phyloP scores from a whole-genome alignment of 148 eudicot species.

The Agrostemma githago region DNA sequence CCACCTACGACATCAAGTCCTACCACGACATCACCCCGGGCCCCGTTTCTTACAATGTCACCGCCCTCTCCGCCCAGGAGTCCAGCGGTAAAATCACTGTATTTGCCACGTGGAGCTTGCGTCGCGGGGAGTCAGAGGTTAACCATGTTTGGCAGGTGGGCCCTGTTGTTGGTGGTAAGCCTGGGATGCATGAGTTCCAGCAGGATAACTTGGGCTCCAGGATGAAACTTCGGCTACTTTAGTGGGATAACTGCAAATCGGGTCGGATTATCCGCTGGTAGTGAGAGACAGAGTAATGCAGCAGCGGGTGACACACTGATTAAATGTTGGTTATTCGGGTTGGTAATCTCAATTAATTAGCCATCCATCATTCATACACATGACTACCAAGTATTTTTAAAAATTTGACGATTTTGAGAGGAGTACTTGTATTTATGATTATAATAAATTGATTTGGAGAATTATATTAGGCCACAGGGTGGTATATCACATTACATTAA shows the following conservation, averaged over 20 bases:
- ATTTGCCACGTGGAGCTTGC: slow-evolving; percentile 40
- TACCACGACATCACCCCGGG: slow-evolving; percentile 27
- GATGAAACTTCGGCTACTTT: slow-evolving; percentile 17
- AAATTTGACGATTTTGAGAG: too few species aligned
- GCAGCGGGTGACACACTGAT: neutral
- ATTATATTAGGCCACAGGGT: too few species aligned
- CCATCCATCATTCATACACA: neutral
- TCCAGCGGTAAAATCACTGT: slow-evolving; percentile 27
- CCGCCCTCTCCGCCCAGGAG: slow-evolving; percentile 29
- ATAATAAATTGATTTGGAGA: too few species aligned
- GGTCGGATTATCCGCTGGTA: neutral
- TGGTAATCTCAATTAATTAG: neutral
- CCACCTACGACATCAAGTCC: slow-evolving; percentile 42
- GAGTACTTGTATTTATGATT: too few species aligned
- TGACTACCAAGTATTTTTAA: too few species aligned
- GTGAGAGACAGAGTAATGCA: neutral
- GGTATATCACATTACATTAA: too few species aligned
- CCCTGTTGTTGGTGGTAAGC: slow-evolving; percentile 35
- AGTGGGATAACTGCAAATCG: slow-evolving; percentile 5
- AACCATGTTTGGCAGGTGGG: slow-evolving; percentile 85
- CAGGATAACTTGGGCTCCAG: slow-evolving; percentile 39
- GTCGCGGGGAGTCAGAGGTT: slow-evolving; percentile 23
- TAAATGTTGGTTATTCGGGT: neutral
- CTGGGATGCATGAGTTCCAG: slow-evolving; percentile 47
- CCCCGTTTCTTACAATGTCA: slow-evolving; percentile 30